Evolutionary conservation across 345 rosid genomes (phyloP), one percentile per base, ranked within the genome.

Genomic region (Schrenkiella parvula): DNA sequence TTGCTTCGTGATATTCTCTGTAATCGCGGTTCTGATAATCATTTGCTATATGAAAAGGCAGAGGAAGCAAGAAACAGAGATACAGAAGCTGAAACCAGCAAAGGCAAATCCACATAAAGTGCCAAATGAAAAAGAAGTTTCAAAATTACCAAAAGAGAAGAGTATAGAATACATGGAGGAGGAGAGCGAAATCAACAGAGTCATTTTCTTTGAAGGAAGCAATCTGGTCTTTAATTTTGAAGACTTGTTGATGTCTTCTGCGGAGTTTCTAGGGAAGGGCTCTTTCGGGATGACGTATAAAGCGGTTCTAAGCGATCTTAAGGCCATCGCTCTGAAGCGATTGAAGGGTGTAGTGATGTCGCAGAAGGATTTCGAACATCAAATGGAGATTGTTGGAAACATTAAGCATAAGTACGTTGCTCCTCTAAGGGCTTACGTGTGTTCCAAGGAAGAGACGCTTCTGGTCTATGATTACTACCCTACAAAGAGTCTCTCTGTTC

Each of bases 191-290:
- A 74, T 84, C 4, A 84, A 85, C 75, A 84, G 53, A 76, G 79
- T 95, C 21, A 80, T 87, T 46, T 91, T 95, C 87, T 95, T 92
- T 60, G 93, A 89, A 77, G 98, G 97, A n/a, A 85, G 91, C 66
- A 87, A 80, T 64, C 82, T 87, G 26, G 97, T 85, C 37, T 92
- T 95, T 52, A 90, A 92, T 65, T 82, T 92, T 72, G 99, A 95
- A 78, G 99, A 95, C 73, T 79, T 95, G 80, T 77, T 92, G 78
- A 84, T 84, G 54, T 93, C 99, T 26, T 95, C 99, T 4, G 98
- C 99, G 9, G 96, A 89, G 87, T 88, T 91, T 58, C 86, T 95
- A 14, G 98, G 98, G 57, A 95, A 91, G 57, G 99, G 99, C n/a
- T 80, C 82, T 50, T 88, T 87, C 21, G 98, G 98, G 42, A 85